Conservation (phyloP, 2,329 filamentous ascomycete species). For the Magnaporthales sp. region DNA sequence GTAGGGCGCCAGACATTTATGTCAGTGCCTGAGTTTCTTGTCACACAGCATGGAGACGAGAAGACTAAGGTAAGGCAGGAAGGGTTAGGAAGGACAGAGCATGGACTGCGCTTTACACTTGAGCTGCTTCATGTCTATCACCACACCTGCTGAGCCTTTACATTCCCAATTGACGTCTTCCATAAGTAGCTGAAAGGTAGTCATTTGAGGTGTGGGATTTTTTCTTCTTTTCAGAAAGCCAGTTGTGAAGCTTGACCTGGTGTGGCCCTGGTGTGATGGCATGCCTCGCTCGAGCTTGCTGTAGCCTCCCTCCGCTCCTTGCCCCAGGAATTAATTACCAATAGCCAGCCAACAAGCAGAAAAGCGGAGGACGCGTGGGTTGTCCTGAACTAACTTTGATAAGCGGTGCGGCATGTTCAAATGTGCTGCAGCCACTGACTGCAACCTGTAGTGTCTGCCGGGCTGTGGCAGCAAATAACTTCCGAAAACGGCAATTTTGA, state of each 20-base stretch:
- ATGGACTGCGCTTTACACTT: background rate
- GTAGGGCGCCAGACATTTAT: background rate
- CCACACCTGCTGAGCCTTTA: background rate
- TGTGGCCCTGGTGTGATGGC: background rate
- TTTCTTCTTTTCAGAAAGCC: too few relatives aligned
- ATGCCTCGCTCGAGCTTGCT: background rate
- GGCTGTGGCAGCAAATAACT: background rate
- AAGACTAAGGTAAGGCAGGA: background rate
- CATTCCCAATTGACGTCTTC: background rate
- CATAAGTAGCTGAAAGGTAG: background rate
- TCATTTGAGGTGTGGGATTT: background rate
- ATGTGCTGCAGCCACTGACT: background rate
- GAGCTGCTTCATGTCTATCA: background rate
- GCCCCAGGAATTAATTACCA: background rate
- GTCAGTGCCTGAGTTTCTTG: background rate
- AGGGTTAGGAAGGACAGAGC: background rate
- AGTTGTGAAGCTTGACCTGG: background rate
- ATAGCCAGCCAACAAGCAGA: background rate
- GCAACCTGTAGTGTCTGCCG: background rate
- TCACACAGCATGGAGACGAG: background rate
- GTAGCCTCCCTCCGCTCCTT: background rate
- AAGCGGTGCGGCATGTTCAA: background rate
- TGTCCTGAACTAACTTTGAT: background rate
- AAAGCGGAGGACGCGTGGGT: background rate
- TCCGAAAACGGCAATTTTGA: background rate